Base-by-base conservation (phyloP, 352 stramenopile genomes). In the Thraustochytrium striatum region DNA sequence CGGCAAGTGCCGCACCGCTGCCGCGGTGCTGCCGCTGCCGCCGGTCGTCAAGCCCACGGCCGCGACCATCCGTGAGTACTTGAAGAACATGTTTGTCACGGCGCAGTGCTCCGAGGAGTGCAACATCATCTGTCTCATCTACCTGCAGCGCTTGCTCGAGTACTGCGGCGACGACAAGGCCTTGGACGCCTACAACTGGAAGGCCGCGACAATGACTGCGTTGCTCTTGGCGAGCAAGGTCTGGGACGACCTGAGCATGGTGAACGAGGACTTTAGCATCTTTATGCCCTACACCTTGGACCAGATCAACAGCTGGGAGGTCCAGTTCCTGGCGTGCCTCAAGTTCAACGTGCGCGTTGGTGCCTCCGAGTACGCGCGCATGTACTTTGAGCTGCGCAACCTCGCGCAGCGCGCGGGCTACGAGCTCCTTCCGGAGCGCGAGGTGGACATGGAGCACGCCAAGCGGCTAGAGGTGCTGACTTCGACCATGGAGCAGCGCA, bases 241-340 rank as follows among this genome's bases (percentile, higher is more conserved):
- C 1, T 84, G 83, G 79, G 83, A 86, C 61, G 83, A 86, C 79
- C 69, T 86, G 30, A 83, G 72, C 57, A 84, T 86, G 82, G 82
- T 81, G 72, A 85, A 85, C 55, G 80, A 81, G 39, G 82, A 85
- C 57, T 85, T 84, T 78, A 84, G 82, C 59, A 75, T 75, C 35
- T 75, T 75, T 38, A 75, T 75, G 65, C 65, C 65, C 8, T 75
- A 75, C 30, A 55, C 65, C 16, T 50, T 75, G 65, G 65, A 75
- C 30, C 65, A 75, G 30, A 30, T 75, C 41, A 75, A 75, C 65
- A 25, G 52, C 28, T 75, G 65, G 65, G 65, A 75, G 65, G 43
- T 43, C 19, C 44, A 75, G 41, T 75, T 62, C 25, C 50, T 75
- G 1, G 44, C 65, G 16, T 28, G 65, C 52, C 9, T 75, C 25